Evolutionary conservation across 495 filamentous ascomycete genomes (phyloP).

Genomic region (Cladorrhinum samala): DNA sequence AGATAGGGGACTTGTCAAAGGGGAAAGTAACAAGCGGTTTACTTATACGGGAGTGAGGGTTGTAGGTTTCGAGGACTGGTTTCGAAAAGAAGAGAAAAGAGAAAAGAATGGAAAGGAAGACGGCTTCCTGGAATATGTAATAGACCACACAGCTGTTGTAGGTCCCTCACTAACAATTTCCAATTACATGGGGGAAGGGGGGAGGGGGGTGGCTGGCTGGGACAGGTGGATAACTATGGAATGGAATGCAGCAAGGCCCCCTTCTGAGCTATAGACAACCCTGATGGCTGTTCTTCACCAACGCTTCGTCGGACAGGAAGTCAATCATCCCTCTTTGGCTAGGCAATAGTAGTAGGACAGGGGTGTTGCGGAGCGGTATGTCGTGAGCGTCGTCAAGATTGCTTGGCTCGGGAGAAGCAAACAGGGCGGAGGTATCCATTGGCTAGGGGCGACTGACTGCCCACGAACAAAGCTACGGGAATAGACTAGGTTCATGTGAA

Average conservation of each 20-base stretch:
- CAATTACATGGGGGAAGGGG: not conserved
- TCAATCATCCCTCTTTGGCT: not conserved
- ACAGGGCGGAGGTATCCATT: conserved; percentile 12
- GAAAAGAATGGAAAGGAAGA: not conserved
- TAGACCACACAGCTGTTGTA: not conserved
- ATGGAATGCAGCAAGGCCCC: not conserved
- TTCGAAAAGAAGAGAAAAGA: not conserved
- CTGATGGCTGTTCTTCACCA: too few species aligned
- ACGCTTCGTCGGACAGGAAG: conserved; percentile 4
- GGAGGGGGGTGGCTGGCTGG: not conserved
- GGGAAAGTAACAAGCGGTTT: not conserved
- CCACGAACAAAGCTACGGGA: not conserved
- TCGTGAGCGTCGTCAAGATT: not conserved
- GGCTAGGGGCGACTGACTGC: conserved; percentile 2
- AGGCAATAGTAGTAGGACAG: conserved; percentile 4
- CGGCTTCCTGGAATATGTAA: not conserved
- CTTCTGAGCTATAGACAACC: not conserved
- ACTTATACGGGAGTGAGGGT: not conserved
- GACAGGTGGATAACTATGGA: not conserved
- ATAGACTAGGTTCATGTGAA: too few species aligned
- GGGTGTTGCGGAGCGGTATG: not conserved
- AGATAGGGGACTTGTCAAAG: not conserved
- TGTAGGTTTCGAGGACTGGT: not conserved
- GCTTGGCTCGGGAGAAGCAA: not conserved
- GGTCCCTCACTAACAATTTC: conserved; percentile 2